Conservation (phyloP, 1,284 basidiomycete species). For the Porodaedalea pini region DNA sequence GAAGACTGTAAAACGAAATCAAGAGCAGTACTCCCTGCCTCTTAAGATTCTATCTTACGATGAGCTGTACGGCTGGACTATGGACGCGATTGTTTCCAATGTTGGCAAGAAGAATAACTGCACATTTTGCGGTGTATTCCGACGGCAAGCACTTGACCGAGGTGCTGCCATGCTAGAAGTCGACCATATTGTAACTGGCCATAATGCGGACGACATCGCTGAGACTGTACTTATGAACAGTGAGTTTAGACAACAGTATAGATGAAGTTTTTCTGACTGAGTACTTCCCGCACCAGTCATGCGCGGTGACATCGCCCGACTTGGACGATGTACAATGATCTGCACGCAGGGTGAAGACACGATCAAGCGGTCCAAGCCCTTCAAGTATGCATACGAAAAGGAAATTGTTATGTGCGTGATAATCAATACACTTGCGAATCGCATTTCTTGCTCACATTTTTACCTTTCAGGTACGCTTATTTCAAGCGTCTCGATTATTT, state of each 20-base stretch:
- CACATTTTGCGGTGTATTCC: conserved; percentile 98
- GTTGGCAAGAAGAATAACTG: conserved; percentile 99
- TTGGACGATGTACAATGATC: conserved; percentile 92
- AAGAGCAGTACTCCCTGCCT: conserved; percentile 91
- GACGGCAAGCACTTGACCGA: conserved; percentile 92
- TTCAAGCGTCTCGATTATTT: conserved; percentile 99
- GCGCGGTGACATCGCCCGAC: conserved; percentile 92
- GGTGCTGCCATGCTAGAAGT: conserved; percentile 88
- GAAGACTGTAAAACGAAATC: conserved; percentile 96
- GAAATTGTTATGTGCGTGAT: conserved; percentile 94
- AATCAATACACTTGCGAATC: background rate
- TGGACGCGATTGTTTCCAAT: conserved; percentile 93
- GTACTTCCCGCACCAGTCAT: conserved; percentile 60
- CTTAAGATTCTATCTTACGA: conserved; percentile 95
- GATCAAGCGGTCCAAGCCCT: conserved; percentile 95
- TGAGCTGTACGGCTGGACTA: conserved; percentile 98
- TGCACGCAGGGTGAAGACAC: conserved; percentile 93
- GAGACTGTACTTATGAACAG: conserved; percentile 99
- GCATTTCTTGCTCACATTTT: conserved; percentile 9
- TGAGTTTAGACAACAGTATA: conserved; percentile 39
- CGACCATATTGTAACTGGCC: conserved; percentile 98
- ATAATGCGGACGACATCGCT: conserved; percentile 98
- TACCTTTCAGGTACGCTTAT: conserved; percentile 82
- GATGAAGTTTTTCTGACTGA: background rate
- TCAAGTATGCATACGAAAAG: conserved; percentile 99